phyloP scores from a whole-genome alignment of 768 basidiomycete genomes.

The Termitomyces sp. region DNA sequence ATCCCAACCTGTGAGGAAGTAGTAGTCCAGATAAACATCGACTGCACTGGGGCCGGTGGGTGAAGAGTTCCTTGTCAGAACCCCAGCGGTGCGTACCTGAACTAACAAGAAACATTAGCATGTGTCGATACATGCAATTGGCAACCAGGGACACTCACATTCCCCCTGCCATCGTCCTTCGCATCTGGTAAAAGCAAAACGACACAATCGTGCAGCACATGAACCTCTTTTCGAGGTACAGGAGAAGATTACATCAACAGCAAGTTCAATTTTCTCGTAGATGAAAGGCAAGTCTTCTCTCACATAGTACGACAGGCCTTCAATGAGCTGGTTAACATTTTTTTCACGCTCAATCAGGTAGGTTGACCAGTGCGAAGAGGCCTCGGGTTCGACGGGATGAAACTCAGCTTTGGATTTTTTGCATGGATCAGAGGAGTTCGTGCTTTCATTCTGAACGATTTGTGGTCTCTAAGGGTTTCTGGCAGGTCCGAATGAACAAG shows the following conservation, averaged over 20 bases:
- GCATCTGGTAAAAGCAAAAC: no score
- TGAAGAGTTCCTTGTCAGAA: conserved; percentile 1
- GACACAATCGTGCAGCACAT: not conserved
- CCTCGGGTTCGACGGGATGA: not conserved
- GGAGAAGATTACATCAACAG: not conserved
- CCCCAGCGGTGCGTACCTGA: not conserved
- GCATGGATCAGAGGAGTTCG: not conserved
- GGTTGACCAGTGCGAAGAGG: not conserved
- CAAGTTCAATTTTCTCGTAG: not conserved
- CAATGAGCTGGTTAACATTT: not conserved
- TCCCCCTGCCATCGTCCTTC: no score
- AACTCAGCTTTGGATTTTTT: conserved; percentile 1
- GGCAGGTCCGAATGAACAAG: not conserved
- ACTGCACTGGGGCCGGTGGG: not conserved
- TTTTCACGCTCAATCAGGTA: not conserved
- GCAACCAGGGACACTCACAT: no score
- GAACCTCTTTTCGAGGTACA: not conserved
- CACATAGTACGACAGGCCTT: not conserved
- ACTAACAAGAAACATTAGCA: not conserved
- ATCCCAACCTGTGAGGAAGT: not conserved
- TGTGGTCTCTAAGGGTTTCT: conserved; percentile 2
- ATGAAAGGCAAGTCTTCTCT: not conserved
- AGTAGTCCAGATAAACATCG: not conserved
- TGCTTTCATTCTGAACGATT: not conserved
- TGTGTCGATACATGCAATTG: not conserved